These are phyloP conservation scores for Eucalyptus virginea DNA, from an alignment of 345 rosid genomes.

Conservation along the genomic window DNA sequence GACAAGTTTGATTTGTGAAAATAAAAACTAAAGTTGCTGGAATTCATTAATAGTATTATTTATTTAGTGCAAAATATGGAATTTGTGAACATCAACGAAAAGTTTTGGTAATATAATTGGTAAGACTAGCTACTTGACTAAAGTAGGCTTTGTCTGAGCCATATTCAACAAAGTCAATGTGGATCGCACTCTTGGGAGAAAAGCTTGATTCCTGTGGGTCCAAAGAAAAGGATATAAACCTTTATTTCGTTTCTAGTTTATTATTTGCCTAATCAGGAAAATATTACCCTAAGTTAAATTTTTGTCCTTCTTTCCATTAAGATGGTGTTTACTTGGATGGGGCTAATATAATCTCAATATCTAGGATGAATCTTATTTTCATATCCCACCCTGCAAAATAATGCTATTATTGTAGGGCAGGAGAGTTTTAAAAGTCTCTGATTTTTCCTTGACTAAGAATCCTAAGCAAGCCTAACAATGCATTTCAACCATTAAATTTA, in stretches of 20 bases:
- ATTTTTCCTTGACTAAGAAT: background rate
- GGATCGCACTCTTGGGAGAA: background rate
- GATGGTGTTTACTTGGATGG: background rate
- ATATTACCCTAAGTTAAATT: background rate
- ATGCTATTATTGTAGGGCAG: background rate
- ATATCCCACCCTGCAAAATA: background rate
- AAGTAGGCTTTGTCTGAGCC: background rate
- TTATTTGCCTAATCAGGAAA: background rate
- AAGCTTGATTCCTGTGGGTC: background rate
- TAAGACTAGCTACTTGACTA: background rate
- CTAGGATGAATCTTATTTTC: background rate
- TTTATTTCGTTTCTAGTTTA: background rate
- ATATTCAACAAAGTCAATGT: background rate
- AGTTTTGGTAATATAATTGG: background rate
- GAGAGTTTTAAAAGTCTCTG: background rate
- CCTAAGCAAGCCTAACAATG: background rate
- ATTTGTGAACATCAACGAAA: background rate
- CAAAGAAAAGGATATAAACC: background rate
- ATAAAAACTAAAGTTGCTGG: background rate
- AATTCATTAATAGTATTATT: background rate
- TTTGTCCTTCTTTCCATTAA: background rate
- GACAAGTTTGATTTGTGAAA: background rate
- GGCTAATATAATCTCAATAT: background rate
- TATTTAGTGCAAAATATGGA: background rate
- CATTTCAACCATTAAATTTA: background rate